Percentiles rank a stretch among this genome's conserved stretches.
Conservation (phyloP, 495 filamentous ascomycete species). For the Penicillium herquei region DNA sequence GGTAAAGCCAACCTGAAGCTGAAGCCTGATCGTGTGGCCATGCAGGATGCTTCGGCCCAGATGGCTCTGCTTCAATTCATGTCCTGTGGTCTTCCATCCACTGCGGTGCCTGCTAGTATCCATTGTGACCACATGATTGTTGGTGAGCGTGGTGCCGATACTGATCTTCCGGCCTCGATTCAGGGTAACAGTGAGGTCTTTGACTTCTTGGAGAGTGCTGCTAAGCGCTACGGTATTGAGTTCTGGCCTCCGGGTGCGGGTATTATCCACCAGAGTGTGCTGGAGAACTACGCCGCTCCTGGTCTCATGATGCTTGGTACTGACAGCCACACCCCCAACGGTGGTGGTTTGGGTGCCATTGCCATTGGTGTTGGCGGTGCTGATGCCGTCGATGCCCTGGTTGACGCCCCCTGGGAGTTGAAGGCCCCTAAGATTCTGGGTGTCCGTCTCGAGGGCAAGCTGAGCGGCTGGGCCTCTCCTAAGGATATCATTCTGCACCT, state of each 20-base stretch:
- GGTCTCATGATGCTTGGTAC: constrained; percentile 99
- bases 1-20: constrained; percentile 93
- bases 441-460: constrained; percentile 77
- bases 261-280: constrained; percentile 96
- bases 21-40: constrained; percentile 95
- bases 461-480: constrained; percentile 87
- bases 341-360: constrained; percentile 86
- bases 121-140: constrained; percentile 99
- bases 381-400: constrained; percentile 94
- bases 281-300: constrained; percentile 97
- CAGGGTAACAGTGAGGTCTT: constrained; percentile 95
- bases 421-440: constrained; percentile 90
- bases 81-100: constrained; percentile 86
- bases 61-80: constrained; percentile 99
- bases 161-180: constrained; percentile 83
- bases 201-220: constrained; percentile 92
- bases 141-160: constrained; percentile 78
- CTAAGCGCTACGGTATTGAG: constrained; percentile 95
- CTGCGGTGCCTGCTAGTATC: constrained; percentile 95
- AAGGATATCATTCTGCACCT: constrained; percentile 94
- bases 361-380: constrained; percentile 97
- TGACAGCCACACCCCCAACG: constrained; percentile 97
- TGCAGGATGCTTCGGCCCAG: constrained; percentile 98
- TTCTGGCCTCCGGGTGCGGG: constrained; percentile 99
- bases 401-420: constrained; percentile 95